Evolutionary conservation across 208 protist species (phyloP), one percentile per base, ranked within the genome.

Genomic region (Balamuthia mandrillaris): DNA sequence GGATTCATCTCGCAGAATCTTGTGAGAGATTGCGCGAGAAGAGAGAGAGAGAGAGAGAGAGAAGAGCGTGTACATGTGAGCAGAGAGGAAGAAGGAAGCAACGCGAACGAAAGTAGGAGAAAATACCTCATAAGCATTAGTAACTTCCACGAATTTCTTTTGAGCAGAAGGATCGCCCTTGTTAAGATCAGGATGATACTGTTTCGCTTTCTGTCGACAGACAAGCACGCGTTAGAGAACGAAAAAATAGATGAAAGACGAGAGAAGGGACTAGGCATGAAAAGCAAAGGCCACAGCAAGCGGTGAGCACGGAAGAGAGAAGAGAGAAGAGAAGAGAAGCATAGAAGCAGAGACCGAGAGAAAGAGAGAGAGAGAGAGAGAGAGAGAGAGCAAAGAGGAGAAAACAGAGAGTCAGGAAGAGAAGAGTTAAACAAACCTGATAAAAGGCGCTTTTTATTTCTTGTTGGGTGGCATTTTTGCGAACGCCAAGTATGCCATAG

Each of bases 181-280:
- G 66, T 77, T 77, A 39, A 77, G 18, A 45, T 77, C 66, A 24
- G 66, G 66, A 18, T 77, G 66, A 18, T 77, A 77, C 44, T 77
- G 44, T 45, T 77, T 77, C 4, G 66, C 66, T 77, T 54, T 77
- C 66, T 77, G 42, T 31, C 21, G 16, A 54, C 47, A 14, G 18
- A 24, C 14, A 39, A 24, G n/a, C n/a, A n/a, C n/a, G n/a, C n/a
- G n/a, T n/a, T n/a, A n/a, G n/a, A n/a, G n/a, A n/a, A n/a, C n/a
- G n/a, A n/a, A n/a, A n/a, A n/a, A n/a, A n/a, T n/a, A n/a, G n/a
- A n/a, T n/a, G n/a, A n/a, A n/a, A n/a, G n/a, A n/a, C n/a, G n/a
- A n/a, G n/a, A n/a, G n/a, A n/a, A n/a, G n/a, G n/a, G n/a, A n/a
- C n/a, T n/a, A n/a, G n/a, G n/a, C n/a, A n/a, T n/a, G n/a, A n/a